Evolutionary conservation across 169 alveolate genomes (phyloP), one percentile per base, ranked within the genome.

Genomic region (Plasmodium adleri): DNA sequence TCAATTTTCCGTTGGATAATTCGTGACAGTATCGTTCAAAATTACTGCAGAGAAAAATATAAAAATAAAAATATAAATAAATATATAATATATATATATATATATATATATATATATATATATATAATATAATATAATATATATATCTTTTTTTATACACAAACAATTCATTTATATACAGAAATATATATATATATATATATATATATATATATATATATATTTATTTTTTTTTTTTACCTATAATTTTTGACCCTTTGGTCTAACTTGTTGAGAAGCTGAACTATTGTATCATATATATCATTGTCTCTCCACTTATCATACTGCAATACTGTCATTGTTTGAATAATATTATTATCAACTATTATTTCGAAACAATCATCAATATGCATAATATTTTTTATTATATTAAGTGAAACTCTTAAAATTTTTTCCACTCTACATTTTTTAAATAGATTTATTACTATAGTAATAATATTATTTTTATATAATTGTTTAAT

Each of bases 231-330:
- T 45, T 12, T 22, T n/a, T 64, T 28, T 24, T 58, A 91, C 94
- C 94, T 92, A 72, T 85, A 83, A 62, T 93, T 94, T 15, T 93
- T 90, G 17, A 94, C 91, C 39, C 95, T 92, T 78, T 93, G 93
- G 56, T 95, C 96, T 43, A 95, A 88, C 59, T 80, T 89, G 63
- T 91, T 92, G 72, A 89, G 94, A 22, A 94, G 96, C 80, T 93
- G 95, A 43, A 92, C 93, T 22, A 95, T 92, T 73, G 92, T 93
- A 60, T 94, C 97, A 86, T 95, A 95, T 15, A 95, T 92, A 54
- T 95, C 97, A 72, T 88, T 92, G 54, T 95, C 97, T 28, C 94
- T 80, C 97, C 97, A 95, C 52, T 95, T 95, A 85, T 95, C 97
- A 90, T 95, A 95, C 75, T 92, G 95, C 56, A 95, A 80, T 47